phyloP scores from a whole-genome alignment of 306 rosid species.

The Corylus americana region DNA sequence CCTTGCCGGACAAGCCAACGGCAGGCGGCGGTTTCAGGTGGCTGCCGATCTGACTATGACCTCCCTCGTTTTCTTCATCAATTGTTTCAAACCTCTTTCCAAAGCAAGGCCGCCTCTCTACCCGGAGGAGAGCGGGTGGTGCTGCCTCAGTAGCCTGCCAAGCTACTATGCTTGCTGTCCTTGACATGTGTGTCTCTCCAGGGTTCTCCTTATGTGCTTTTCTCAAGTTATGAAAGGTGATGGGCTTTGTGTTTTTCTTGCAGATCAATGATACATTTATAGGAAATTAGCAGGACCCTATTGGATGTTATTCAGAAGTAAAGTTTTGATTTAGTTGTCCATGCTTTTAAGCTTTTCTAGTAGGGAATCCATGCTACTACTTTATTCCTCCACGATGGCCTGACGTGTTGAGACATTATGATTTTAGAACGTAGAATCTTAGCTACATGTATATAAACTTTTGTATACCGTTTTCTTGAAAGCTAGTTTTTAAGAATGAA shows the following conservation, averaged over 20 bases:
- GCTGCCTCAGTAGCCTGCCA: constrained; percentile 5
- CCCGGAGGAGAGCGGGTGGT: neutral
- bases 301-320: neutral
- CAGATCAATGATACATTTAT: neutral
- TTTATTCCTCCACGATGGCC: neutral
- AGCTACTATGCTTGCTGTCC: neutral
- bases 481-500: too few relatives aligned
- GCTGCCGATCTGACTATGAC: neutral
- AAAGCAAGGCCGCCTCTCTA: neutral
- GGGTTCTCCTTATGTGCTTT: neutral
- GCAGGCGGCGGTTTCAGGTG: neutral
- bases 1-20: neutral
- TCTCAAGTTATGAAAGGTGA: neutral
- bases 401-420: neutral
- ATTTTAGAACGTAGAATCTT: too few relatives aligned
- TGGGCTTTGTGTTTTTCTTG: neutral
- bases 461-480: too few relatives aligned
- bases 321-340: neutral
- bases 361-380: constrained; percentile 3
- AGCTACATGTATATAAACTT: too few relatives aligned
- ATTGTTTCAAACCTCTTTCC: constrained; percentile 7
- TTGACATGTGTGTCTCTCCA: constrained; percentile 5
- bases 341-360: neutral
- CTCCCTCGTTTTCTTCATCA: neutral
- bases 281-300: neutral